Evolutionary conservation across 371 early-diverging fungal species (phyloP).

Genomic region (Rhizopus delemar): DNA sequence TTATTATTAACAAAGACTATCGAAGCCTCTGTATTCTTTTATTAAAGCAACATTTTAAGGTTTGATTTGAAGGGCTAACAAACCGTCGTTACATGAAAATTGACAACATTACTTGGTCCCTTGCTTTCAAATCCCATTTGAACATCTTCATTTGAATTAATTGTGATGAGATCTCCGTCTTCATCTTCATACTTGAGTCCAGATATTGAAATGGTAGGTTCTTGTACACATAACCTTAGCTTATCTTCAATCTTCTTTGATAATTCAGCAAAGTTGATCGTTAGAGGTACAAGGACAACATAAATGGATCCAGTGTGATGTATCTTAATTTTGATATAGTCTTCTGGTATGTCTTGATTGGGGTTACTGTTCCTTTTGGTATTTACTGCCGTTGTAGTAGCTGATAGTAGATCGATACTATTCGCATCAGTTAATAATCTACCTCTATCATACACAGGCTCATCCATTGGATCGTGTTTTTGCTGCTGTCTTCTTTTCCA

Average conservation of each 20-base stretch:
- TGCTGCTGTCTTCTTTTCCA: slow-evolving; percentile 27
- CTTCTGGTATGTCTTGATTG: slow-evolving; percentile 5
- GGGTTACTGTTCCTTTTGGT: slow-evolving; percentile 16
- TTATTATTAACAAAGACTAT: no score
- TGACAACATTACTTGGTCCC: slow-evolving; percentile 40
- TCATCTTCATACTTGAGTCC: slow-evolving; percentile 89
- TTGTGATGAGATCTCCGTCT: slow-evolving; percentile 86
- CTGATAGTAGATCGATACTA: slow-evolving; percentile 2
- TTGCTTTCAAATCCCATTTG: slow-evolving; percentile 85
- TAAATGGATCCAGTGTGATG: slow-evolving; percentile 85
- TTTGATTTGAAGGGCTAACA: neutral
- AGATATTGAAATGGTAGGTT: slow-evolving; percentile 38
- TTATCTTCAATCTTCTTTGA: slow-evolving; percentile 82
- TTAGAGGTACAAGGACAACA: slow-evolving; percentile 79
- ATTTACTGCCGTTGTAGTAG: slow-evolving; percentile 13
- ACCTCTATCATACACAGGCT: neutral
- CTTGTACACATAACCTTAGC: slow-evolving; percentile 59
- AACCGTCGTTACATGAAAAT: slow-evolving; percentile 37
- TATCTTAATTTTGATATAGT: slow-evolving; percentile 74
- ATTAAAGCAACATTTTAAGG: neutral
- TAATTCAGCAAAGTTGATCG: slow-evolving; percentile 75
- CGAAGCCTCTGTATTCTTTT: neutral
- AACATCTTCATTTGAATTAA: slow-evolving; percentile 87
- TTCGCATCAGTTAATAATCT: neutral
- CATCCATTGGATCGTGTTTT: slow-evolving; percentile 1